Percentiles rank a stretch among this genome's conserved stretches.
These are phyloP conservation scores for Catunica adiposa DNA, from an alignment of 2,329 filamentous ascomycete genomes.

Conservation along the genomic window DNA sequence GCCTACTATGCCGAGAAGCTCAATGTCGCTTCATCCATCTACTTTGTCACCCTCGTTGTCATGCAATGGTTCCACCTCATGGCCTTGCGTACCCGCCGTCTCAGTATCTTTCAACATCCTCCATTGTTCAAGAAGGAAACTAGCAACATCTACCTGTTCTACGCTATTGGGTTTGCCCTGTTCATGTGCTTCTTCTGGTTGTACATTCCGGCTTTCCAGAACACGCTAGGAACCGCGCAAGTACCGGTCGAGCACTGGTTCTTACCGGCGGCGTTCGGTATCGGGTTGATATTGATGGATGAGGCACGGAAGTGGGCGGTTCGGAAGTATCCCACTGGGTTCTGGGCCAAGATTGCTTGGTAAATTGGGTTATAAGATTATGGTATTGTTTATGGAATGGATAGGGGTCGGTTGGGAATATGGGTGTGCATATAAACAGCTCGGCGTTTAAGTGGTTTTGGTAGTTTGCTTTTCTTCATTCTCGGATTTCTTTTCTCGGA, in stretches of 20 bases:
- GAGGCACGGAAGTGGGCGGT: slow-evolving; percentile 49
- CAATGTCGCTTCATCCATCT: slow-evolving; percentile 82
- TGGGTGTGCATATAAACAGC: slow-evolving; percentile 1
- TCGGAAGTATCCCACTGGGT: slow-evolving; percentile 39
- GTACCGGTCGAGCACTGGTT: slow-evolving; percentile 65
- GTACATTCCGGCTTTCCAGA: slow-evolving; percentile 78
- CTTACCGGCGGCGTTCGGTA: slow-evolving; percentile 54
- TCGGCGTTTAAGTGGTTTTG: not conserved
- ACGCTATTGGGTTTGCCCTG: slow-evolving; percentile 87
- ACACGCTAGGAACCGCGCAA: slow-evolving; percentile 40
- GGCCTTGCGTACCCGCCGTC: slow-evolving; percentile 90
- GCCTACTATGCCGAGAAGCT: slow-evolving; percentile 80
- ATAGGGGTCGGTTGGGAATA: not conserved
- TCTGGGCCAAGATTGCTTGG: slow-evolving; percentile 45
- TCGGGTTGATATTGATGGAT: slow-evolving; percentile 30
- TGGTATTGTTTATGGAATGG: not conserved
- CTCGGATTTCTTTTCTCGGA: not conserved
- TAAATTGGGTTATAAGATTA: slow-evolving; percentile 12
- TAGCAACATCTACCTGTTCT: slow-evolving; percentile 94
- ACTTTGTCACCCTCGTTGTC: slow-evolving; percentile 78
- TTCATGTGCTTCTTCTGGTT: slow-evolving; percentile 83
- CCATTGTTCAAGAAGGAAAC: slow-evolving; percentile 64
- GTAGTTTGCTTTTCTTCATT: not conserved
- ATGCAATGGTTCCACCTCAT: slow-evolving; percentile 99
- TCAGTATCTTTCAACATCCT: slow-evolving; percentile 81